Conservation (phyloP, 2,329 filamentous ascomycete species). For the Ascochyta pisi region DNA sequence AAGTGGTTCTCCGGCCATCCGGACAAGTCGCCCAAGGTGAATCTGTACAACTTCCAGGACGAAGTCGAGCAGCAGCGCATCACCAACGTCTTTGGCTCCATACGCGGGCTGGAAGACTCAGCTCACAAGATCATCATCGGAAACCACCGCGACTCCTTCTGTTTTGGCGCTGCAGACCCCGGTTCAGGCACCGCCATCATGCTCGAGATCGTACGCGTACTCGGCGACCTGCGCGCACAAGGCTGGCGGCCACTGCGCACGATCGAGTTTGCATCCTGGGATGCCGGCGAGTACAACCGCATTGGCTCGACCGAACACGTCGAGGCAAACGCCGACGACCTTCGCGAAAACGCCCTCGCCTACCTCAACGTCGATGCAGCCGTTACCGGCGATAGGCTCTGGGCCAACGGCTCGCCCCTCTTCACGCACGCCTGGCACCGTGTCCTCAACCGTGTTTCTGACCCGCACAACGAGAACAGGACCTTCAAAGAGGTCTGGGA, state of each 20-base stretch:
- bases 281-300: slow-evolving; percentile 89
- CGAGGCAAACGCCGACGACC: slow-evolving; percentile 76
- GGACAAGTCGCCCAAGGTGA: slow-evolving; percentile 73
- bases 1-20: slow-evolving; percentile 86
- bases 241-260: slow-evolving; percentile 94
- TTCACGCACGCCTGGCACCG: slow-evolving; percentile 75
- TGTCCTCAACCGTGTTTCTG: slow-evolving; percentile 75
- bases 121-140: slow-evolving; percentile 88
- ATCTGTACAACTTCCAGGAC: slow-evolving; percentile 85
- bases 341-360: slow-evolving; percentile 78
- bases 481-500: slow-evolving; percentile 81
- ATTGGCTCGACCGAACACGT: slow-evolving; percentile 96
- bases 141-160: slow-evolving; percentile 93
- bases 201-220: slow-evolving; percentile 84
- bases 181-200: slow-evolving; percentile 87
- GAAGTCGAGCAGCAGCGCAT: slow-evolving; percentile 83
- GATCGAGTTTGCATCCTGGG: slow-evolving; percentile 97
- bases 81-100: slow-evolving; percentile 88
- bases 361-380: slow-evolving; percentile 93
- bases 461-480: slow-evolving; percentile 70
- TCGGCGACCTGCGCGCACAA: slow-evolving; percentile 75
- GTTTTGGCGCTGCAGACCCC: slow-evolving; percentile 84
- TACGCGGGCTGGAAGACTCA: slow-evolving; percentile 81
- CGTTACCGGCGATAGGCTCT: slow-evolving; percentile 76
- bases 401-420: slow-evolving; percentile 80